Conservation (phyloP, 73 alveolate genomes). For the Tetrahymena elliotti region DNA sequence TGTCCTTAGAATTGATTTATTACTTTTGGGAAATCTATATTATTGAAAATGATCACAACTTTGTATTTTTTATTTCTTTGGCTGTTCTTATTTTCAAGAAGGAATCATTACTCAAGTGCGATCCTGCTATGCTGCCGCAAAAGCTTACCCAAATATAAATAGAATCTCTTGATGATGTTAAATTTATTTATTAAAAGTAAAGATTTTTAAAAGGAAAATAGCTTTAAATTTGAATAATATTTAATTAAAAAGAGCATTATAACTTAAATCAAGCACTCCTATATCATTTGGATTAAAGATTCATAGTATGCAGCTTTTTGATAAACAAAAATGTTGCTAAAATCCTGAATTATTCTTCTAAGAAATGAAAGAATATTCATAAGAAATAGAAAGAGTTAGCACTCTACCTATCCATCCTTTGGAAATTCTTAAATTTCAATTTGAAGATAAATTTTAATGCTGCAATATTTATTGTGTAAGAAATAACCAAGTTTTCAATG, state of each 20-base stretch:
- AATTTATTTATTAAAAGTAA: not conserved
- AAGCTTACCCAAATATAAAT: conserved; percentile 20
- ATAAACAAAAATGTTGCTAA: not conserved
- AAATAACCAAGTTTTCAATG: not conserved
- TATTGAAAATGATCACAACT: conserved; percentile 26
- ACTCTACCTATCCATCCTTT: not conserved
- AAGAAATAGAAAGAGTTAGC: not conserved
- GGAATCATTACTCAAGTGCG: conserved; percentile 10
- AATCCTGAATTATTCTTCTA: not conserved
- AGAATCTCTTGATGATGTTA: conserved; percentile 2
- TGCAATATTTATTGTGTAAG: not conserved
- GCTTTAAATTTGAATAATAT: not conserved
- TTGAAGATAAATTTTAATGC: not conserved
- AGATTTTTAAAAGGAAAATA: not conserved
- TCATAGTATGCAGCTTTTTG: not conserved
- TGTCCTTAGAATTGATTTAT: conserved; percentile 22
- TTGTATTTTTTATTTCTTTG: conserved; percentile 38
- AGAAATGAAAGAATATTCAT: not conserved
- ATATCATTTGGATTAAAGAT: not conserved
- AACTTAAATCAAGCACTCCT: not conserved
- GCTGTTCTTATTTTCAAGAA: conserved; percentile 32
- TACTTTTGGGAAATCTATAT: conserved; percentile 48
- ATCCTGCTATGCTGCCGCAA: conserved; percentile 38
- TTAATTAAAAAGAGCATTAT: not conserved
- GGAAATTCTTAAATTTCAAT: not conserved